Evolutionary conservation across 495 filamentous ascomycete species (phyloP), one percentile per base, ranked within the genome.

Genomic region (Mytilinidion resinicola): DNA sequence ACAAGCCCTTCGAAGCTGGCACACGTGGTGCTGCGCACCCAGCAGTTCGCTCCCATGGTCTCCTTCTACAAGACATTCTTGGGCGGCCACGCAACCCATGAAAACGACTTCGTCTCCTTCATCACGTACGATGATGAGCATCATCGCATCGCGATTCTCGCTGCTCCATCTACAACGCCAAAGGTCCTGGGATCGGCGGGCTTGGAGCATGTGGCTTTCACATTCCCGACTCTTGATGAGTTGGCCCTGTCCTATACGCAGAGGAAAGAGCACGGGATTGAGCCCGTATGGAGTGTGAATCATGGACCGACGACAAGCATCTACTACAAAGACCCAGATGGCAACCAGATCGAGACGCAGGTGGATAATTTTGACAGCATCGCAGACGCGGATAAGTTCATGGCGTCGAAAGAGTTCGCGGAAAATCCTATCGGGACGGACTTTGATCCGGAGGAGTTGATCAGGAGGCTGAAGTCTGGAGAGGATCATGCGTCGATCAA

Each of bases 321-420:
- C 12, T 42, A 42, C 39, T 42, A 42, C 17, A 55, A 61, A 14
- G 77, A 79, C 52, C 76, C 76, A 14, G 77, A 79, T 56, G 75
- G 77, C 7, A 80, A 79, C 59, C 33, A 51, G 43, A 57, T 79
- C 44, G 77, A 80, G 63, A 73, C 69, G 6, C 76, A 80, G 62
- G 73, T 76, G 2, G 75, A 78, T 53, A 72, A 69, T 38, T 75
- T 77, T 46, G 69, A 72, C 19, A 70, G 66, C 8, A 53, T 64
- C 4, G 75, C 76, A 30, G 70, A 70, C 41, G 61, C 71, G 5
- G 74, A 61, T 1, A 66, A 59, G 17, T 78, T 66, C 39, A 69
- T 79, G 57, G 57, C 41, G 21, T 43, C 36, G 14, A 20, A 57
- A 14, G 17, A 43, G n/a, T 63, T 47, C 19, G 30, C 6, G 3